Base-by-base conservation (phyloP, 2,329 filamentous ascomycete genomes). In the Biscogniauxia marginata region DNA sequence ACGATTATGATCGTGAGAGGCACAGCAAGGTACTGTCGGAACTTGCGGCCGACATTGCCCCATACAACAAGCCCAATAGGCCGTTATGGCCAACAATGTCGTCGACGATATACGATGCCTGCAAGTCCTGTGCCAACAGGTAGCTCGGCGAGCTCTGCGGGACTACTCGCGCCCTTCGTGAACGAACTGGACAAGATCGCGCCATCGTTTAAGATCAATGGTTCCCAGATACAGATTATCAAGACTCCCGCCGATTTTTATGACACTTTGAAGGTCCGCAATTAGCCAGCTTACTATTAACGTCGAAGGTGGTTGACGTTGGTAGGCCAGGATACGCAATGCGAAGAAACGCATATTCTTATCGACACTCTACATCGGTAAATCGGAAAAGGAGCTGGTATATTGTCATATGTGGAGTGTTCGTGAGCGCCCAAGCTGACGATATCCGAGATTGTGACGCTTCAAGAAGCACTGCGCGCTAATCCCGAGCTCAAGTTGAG, bases 291-390 rank as follows among this genome's bases (percentile, higher is more conserved):
- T 39, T 16, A 39, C 9, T 16, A 39, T 16, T 9, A n/a, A 23
- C 7, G 18, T 46, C 39, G 45, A 39, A 53, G 44, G 4, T 18
- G 49, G 46, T 53, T 54, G 44, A 57, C 47, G 43, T 20, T 58
- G 44, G 20, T 58, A 93, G 89, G 76, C 83, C 61, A 96, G 93
- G 76, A 97, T 99, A 69, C 84, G 83, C 52, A 84, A 82, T 60
- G 95, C 95, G 8, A 85, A 91, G 72, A 81, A 77, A 52, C 84
- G 90, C 57, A 88, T 99, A 63, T 99, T 96, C 71, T 78, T 99
- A 50, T 96, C 93, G n/a, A 99, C 95, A 0, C 77, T 99, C 52
- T 99, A 99, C 71, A 95, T 99, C 70, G 95, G 95, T 61, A 96
- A 93, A 73, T 89, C 89, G 1, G 95, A 99, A 74, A 82, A 88